phyloP scores from a whole-genome alignment of 2,329 filamentous ascomycete species.

The Cylindrodendrum hubeiense region DNA sequence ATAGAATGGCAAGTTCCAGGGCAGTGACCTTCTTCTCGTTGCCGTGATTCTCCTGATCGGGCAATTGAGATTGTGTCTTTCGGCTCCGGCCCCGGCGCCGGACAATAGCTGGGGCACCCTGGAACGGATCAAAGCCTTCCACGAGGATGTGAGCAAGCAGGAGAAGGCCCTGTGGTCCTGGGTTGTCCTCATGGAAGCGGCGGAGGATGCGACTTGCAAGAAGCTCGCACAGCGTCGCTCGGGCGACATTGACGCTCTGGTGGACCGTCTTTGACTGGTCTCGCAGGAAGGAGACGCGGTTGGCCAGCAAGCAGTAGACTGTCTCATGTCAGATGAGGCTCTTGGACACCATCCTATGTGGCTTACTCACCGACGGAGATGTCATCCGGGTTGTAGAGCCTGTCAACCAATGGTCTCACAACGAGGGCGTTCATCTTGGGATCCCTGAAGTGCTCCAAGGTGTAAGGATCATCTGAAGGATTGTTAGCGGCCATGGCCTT shows the following conservation, averaged over 20 bases:
- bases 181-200: slow-evolving; percentile 76
- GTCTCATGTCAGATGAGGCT: slow-evolving; percentile 14
- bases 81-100: slow-evolving; percentile 57
- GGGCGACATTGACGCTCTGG: slow-evolving; percentile 76
- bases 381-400: slow-evolving; percentile 74
- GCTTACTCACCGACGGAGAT: slow-evolving; percentile 68
- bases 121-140: slow-evolving; percentile 78
- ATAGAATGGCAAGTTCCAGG: slow-evolving; percentile 78
- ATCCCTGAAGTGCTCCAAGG: slow-evolving; percentile 72
- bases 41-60: slow-evolving; percentile 53
- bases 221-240: slow-evolving; percentile 77
- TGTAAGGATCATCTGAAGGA: slow-evolving; percentile 56
- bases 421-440: slow-evolving; percentile 76
- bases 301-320: slow-evolving; percentile 80
- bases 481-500: slow-evolving; percentile 16
- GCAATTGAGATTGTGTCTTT: slow-evolving; percentile 50
- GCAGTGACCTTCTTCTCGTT: slow-evolving; percentile 72
- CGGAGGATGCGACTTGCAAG: slow-evolving; percentile 75
- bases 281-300: slow-evolving; percentile 76
- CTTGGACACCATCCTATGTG: background rate
- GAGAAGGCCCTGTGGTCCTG: slow-evolving; percentile 72
- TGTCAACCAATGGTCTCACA: slow-evolving; percentile 76
- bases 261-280: slow-evolving; percentile 75
- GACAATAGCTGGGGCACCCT: slow-evolving; percentile 73
- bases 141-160: slow-evolving; percentile 77